Percentiles rank a stretch among this genome's conserved stretches.
These are phyloP conservation scores for Neopestalotiopsis clavispora DNA, from an alignment of 2,329 filamentous ascomycete species.

Conservation along the genomic window DNA sequence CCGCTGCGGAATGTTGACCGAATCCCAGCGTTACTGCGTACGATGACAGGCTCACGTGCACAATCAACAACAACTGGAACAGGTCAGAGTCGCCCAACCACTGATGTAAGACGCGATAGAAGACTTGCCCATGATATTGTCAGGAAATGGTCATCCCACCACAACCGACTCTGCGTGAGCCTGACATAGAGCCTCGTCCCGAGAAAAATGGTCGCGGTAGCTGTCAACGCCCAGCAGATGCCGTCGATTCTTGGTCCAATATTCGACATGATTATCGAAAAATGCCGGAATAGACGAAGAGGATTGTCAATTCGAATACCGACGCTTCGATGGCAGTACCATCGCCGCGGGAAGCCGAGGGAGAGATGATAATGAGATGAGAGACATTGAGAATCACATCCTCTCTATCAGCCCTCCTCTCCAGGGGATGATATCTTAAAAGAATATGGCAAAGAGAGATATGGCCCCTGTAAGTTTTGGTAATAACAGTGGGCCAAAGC, in stretches of 20 bases:
- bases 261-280: neutral
- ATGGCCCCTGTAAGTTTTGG: neutral
- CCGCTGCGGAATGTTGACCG: constrained; percentile 12
- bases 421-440: neutral
- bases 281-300: neutral
- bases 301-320: neutral
- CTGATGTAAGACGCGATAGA: neutral
- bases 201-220: constrained; percentile 14
- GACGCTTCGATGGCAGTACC: neutral
- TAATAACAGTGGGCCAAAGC: neutral
- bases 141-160: constrained; percentile 21
- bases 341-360: neutral
- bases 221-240: constrained; percentile 18
- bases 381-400: neutral
- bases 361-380: neutral
- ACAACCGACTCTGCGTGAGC: constrained; percentile 1
- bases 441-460: neutral
- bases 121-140: constrained; percentile 17
- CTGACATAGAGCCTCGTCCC: constrained; percentile 16
- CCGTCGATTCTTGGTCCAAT: constrained; percentile 16
- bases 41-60: constrained; percentile 1
- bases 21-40: constrained; percentile 17
- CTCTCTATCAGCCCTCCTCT: neutral
- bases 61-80: constrained; percentile 3
- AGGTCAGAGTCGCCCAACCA: neutral